These are phyloP conservation scores for Akanthomyces muscarius DNA, from an alignment of 2,329 filamentous ascomycete genomes.

Conservation along the genomic window DNA sequence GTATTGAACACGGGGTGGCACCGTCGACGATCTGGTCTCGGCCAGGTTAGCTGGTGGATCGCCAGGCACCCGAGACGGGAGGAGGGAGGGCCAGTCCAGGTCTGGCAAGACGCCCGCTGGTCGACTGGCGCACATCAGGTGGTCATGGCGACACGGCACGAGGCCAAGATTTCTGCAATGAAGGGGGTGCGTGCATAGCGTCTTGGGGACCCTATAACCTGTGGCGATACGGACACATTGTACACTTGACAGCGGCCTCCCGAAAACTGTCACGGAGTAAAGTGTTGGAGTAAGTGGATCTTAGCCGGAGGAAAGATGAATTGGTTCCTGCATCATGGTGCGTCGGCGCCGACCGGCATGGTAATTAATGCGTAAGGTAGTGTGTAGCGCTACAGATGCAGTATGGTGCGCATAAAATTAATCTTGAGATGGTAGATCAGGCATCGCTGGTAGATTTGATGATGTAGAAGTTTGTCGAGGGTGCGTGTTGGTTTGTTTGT, in stretches of 20 bases:
- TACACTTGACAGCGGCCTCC: too few relatives aligned
- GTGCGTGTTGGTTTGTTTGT: too few relatives aligned
- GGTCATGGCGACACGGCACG: background rate
- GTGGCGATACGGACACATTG: background rate
- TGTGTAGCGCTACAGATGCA: too few relatives aligned
- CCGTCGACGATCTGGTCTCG: conserved; percentile 3
- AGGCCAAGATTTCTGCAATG: background rate
- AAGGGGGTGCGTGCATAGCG: background rate
- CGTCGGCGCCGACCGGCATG: background rate
- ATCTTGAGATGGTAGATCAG: background rate
- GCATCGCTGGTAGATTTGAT: background rate
- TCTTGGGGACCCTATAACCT: background rate
- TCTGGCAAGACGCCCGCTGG: conserved; percentile 4
- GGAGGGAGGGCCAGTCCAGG: background rate
- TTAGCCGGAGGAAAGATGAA: background rate
- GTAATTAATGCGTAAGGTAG: background rate
- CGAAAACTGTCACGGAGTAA: background rate
- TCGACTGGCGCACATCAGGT: conserved; percentile 2
- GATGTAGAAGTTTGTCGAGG: too few relatives aligned
- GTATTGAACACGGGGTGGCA: background rate
- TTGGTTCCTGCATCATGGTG: conserved; percentile 7
- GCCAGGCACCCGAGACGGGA: conserved; percentile 11
- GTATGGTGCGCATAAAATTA: background rate
- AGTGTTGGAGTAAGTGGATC: background rate
- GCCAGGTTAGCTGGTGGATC: background rate